These are phyloP conservation scores for Cornus suecica DNA, from an alignment of 148 eudicot genomes.

Conservation along the genomic window DNA sequence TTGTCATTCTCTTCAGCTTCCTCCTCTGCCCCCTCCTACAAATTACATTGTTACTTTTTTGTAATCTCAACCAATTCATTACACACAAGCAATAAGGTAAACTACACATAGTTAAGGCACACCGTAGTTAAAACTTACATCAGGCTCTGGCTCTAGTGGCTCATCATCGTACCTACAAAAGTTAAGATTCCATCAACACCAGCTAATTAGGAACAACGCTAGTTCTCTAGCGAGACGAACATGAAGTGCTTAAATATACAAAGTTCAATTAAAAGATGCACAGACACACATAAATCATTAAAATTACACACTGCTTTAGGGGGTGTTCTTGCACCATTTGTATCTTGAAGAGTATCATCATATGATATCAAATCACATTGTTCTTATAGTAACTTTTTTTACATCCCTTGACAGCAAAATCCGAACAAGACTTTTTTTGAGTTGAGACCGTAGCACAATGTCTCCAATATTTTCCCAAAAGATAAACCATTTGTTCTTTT, in stretches of 20 bases:
- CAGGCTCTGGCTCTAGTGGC: constrained; percentile 50
- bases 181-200: not conserved
- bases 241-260: not conserved
- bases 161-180: constrained; percentile 48
- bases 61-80: not conserved
- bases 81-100: not conserved
- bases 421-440: too few species aligned
- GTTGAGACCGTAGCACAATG: not conserved
- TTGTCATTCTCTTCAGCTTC: constrained; percentile 24
- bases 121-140: constrained; percentile 17
- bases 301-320: not conserved
- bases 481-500: too few species aligned
- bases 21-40: constrained; percentile 52
- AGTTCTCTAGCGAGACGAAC: not conserved
- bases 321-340: not conserved
- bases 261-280: not conserved
- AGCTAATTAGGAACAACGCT: not conserved
- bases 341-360: not conserved
- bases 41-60: not conserved
- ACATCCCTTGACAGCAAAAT: not conserved
- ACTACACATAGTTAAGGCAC: not conserved
- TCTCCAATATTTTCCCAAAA: not conserved
- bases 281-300: not conserved
- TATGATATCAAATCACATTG: not conserved
- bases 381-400: not conserved